phyloP scores from a whole-genome alignment of 805 yeast genomes.

The Candida lessepsii region DNA sequence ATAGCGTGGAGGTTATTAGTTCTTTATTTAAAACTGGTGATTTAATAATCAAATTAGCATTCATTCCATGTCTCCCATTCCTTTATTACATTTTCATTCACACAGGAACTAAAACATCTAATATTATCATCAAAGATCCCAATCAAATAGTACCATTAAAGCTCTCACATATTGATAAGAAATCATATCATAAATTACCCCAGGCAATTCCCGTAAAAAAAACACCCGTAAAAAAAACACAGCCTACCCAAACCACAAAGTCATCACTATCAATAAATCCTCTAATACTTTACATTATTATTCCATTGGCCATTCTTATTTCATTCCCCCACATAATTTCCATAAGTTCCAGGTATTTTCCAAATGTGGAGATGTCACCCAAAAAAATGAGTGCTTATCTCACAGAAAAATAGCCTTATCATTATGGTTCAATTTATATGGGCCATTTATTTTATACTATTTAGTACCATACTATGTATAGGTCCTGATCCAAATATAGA shows the following conservation, averaged over 20 bases:
- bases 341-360: no score
- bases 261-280: background rate
- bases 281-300: no score
- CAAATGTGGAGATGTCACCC: constrained; percentile 4
- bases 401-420: background rate
- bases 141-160: no score
- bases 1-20: background rate
- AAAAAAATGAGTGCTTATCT: background rate
- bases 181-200: no score
- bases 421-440: background rate
- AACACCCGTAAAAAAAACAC: no score
- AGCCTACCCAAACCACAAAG: no score
- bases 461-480: background rate
- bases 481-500: background rate
- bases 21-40: background rate
- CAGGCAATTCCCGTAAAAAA: no score
- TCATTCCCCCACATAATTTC: constrained; percentile 1
- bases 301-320: background rate
- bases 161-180: no score
- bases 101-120: no score
- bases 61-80: no score
- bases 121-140: no score
- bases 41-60: background rate
- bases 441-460: background rate
- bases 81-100: no score